Evolutionary conservation across 1,139 yeast species (phyloP).

Genomic region (Suhomyces bokatorum): DNA sequence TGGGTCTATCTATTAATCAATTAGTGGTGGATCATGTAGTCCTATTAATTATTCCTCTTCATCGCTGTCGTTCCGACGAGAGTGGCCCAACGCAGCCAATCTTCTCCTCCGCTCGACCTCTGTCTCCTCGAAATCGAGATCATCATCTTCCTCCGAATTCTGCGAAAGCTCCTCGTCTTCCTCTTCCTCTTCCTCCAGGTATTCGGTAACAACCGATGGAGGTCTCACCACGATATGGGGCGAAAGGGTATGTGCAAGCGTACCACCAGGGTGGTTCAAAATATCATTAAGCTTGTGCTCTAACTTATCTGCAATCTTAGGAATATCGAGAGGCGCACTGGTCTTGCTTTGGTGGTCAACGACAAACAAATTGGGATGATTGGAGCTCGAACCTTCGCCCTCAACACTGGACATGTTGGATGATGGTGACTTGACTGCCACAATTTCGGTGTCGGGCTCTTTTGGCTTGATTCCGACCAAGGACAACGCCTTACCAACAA

Average conservation of each 20-base stretch:
- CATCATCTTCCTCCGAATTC: constrained; percentile 25
- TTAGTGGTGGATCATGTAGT: not conserved
- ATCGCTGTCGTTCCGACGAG: constrained; percentile 48
- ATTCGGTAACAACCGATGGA: constrained; percentile 12
- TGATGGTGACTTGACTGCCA: not conserved
- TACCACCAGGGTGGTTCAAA: constrained; percentile 15
- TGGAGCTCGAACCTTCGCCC: not conserved
- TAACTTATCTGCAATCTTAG: constrained; percentile 24
- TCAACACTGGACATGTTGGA: constrained; percentile 3
- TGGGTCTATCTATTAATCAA: not conserved
- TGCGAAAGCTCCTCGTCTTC: constrained; percentile 18
- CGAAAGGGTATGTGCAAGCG: constrained; percentile 1
- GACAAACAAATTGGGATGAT: constrained; percentile 12
- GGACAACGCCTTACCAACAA: constrained; percentile 48
- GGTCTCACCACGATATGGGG: constrained; percentile 3
- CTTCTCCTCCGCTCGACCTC: constrained; percentile 74
- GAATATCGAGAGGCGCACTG: constrained; percentile 20
- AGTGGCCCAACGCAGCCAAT: constrained; percentile 74
- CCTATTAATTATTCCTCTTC: constrained; percentile 47
- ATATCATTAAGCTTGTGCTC: constrained; percentile 31
- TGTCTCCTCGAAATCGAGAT: constrained; percentile 49
- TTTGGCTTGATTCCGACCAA: constrained; percentile 49
- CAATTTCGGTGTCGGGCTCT: not conserved
- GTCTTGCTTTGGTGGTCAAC: constrained; percentile 23
- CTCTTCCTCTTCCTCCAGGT: constrained; percentile 16